Conservation (phyloP, 2,329 filamentous ascomycete genomes). For the Blastomyces percursus region DNA sequence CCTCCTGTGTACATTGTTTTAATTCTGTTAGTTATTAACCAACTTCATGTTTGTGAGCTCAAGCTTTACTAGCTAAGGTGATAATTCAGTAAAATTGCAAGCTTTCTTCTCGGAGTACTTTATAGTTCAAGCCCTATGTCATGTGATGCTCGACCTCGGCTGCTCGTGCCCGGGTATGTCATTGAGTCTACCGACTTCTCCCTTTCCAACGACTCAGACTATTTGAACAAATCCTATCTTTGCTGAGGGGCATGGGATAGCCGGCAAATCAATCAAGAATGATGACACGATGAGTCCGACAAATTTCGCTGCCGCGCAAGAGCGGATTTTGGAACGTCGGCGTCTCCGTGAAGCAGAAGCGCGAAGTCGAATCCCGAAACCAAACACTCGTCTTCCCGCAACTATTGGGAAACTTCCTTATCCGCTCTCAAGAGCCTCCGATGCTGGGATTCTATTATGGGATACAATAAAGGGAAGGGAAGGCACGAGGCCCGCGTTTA, state of each 20-base stretch:
- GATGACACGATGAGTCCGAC: conserved; percentile 43
- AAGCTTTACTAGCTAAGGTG: too few relatives aligned
- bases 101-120: too few relatives aligned
- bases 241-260: neutral
- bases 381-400: conserved; percentile 41
- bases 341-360: conserved; percentile 59
- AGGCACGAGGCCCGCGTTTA: conserved; percentile 73
- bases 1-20: neutral
- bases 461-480: conserved; percentile 60
- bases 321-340: conserved; percentile 72
- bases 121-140: neutral
- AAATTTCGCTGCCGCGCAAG: conserved; percentile 81
- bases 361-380: conserved; percentile 42
- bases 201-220: neutral
- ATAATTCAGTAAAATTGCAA: too few relatives aligned
- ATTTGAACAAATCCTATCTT: neutral
- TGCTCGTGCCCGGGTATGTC: neutral
- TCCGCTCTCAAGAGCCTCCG: conserved; percentile 48
- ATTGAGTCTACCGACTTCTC: neutral
- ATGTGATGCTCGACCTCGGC: conserved; percentile 6
- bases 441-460: conserved; percentile 46
- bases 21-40: neutral
- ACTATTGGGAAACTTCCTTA: conserved; percentile 49
- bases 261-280: conserved; percentile 16
- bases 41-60: too few relatives aligned